phyloP scores from a whole-genome alignment of 2,329 filamentous ascomycete genomes.

The Ceratocystis cubensis region DNA sequence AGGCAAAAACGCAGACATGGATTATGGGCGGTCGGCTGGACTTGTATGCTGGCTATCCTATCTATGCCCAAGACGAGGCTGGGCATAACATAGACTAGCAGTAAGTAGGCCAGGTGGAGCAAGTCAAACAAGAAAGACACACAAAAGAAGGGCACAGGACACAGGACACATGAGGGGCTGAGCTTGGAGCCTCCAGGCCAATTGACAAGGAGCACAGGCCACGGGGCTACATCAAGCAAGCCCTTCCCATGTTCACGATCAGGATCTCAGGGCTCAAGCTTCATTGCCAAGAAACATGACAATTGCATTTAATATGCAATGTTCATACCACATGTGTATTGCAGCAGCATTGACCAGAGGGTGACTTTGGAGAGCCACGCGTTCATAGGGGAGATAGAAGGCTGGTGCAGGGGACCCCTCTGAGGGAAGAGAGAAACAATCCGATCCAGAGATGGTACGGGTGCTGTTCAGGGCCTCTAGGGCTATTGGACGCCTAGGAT shows the following conservation, averaged over 20 bases:
- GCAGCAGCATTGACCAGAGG: neutral
- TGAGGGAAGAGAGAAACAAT: neutral
- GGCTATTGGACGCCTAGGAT: neutral
- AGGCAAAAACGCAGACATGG: too few species aligned
- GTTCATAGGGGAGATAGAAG: neutral
- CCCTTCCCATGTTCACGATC: too few species aligned
- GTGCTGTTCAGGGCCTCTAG: neutral
- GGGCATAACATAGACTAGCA: neutral
- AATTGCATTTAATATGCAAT: neutral
- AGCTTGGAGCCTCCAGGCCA: neutral
- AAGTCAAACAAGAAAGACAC: neutral
- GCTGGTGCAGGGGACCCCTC: neutral
- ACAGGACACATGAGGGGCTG: neutral
- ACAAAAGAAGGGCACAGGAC: neutral
- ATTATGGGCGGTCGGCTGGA: neutral
- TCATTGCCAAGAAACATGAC: constrained; percentile 4
- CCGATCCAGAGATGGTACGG: too few species aligned
- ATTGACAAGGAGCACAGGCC: neutral
- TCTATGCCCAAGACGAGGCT: neutral
- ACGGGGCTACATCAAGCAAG: too few species aligned
- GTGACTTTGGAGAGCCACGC: neutral
- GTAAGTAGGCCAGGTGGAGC: neutral
- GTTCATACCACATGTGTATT: too few species aligned
- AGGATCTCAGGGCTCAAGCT: constrained; percentile 1
- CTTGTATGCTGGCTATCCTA: neutral